These are phyloP conservation scores for Diaporthe longicolla DNA, from an alignment of 2,329 filamentous ascomycete species.

Conservation along the genomic window DNA sequence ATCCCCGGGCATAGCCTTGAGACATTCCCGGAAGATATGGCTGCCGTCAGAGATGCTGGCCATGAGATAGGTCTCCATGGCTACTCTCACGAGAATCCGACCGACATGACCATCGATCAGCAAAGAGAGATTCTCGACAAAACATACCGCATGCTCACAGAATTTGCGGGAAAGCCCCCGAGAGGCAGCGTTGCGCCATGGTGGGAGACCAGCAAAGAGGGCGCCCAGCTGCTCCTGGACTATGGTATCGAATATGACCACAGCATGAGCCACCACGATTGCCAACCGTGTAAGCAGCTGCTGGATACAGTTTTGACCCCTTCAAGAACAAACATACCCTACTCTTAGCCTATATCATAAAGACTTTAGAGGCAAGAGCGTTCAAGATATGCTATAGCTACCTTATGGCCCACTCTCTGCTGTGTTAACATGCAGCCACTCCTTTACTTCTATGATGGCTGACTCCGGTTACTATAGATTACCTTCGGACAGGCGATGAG, in stretches of 20 bases:
- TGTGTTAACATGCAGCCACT: too few species aligned
- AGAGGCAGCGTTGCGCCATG: constrained; percentile 80
- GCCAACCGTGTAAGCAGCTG: constrained; percentile 60
- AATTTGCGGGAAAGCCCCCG: constrained; percentile 79
- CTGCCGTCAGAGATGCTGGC: constrained; percentile 59
- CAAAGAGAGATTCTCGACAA: constrained; percentile 82
- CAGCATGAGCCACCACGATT: constrained; percentile 75
- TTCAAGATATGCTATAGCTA: too few species aligned
- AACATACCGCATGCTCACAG: constrained; percentile 78
- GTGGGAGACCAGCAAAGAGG: constrained; percentile 80
- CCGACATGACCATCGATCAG: constrained; percentile 78
- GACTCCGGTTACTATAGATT: constrained; percentile 53
- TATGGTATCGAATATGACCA: constrained; percentile 80
- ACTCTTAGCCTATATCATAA: too few species aligned
- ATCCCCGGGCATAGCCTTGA: constrained; percentile 57
- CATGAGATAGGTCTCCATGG: constrained; percentile 64
- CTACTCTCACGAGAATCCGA: constrained; percentile 54
- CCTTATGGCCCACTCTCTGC: too few species aligned
- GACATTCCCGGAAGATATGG: constrained; percentile 56
- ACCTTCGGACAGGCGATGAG: constrained; percentile 70
- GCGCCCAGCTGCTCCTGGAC: constrained; percentile 72
- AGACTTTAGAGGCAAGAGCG: too few species aligned
- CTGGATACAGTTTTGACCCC: too few species aligned
- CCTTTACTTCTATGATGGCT: too few species aligned
- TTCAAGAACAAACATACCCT: too few species aligned